Percentiles rank a stretch among this genome's conserved stretches.
phyloP scores from a whole-genome alignment of 768 basidiomycete species.

The Tulasnella calospora region DNA sequence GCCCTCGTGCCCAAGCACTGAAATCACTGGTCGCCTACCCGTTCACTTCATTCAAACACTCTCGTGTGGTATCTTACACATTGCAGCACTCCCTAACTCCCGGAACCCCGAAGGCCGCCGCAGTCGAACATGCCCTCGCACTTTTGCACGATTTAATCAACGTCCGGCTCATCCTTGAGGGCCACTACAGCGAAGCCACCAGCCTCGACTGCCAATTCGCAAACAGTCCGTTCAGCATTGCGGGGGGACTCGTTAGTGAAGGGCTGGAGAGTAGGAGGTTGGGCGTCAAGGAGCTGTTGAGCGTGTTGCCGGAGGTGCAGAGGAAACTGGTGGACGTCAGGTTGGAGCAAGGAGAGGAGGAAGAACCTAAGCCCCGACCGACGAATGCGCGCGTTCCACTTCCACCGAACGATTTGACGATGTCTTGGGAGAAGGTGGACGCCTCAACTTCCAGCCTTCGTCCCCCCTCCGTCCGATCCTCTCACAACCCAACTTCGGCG shows the following conservation, averaged over 20 bases:
- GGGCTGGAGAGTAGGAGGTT: conserved; percentile 35
- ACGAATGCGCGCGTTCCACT: conserved; percentile 17
- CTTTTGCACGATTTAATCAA: conserved; percentile 37
- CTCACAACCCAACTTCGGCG: neutral
- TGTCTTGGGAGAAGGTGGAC: conserved; percentile 61
- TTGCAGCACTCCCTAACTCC: conserved; percentile 41
- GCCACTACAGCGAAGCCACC: conserved; percentile 66
- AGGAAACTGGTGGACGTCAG: conserved; percentile 58
- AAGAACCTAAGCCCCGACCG: neutral
- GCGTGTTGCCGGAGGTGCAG: conserved; percentile 58
- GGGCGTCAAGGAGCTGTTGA: conserved; percentile 66
- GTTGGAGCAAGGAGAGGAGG: conserved; percentile 38
- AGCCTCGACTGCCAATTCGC: conserved; percentile 64
- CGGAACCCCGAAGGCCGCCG: conserved; percentile 40
- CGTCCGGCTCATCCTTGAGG: conserved; percentile 43
- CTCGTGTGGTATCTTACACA: no score
- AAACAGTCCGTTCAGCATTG: conserved; percentile 39
- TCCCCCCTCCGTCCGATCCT: neutral
- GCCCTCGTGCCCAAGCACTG: no score
- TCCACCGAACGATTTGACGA: conserved; percentile 40
- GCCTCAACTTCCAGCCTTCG: neutral
- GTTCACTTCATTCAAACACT: conserved; percentile 27
- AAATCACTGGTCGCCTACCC: no score
- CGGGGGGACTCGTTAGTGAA: conserved; percentile 26
- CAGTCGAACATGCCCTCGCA: conserved; percentile 48